Evolutionary conservation across 805 yeast species (phyloP).

Genomic region (Scheffersomyces stipitis): DNA sequence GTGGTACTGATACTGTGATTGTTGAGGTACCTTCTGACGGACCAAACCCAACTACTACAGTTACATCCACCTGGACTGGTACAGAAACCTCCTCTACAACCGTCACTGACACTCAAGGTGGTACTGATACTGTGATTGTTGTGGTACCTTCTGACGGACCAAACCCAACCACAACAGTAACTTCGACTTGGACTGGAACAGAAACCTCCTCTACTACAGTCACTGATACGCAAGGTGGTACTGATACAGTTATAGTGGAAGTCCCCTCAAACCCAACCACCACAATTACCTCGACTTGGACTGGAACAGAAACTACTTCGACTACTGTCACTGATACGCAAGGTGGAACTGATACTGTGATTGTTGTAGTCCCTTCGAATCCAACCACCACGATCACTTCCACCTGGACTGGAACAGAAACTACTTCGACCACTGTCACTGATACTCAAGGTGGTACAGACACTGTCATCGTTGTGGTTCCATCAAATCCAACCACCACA

Average conservation of each 20-base stretch:
- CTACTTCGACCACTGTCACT: too few relatives aligned
- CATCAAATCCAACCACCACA: constrained; percentile 6
- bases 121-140: constrained; percentile 5
- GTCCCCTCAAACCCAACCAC: too few relatives aligned
- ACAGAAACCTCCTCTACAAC: constrained; percentile 5
- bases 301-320: constrained; percentile 5
- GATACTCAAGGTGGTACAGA: constrained; percentile 4
- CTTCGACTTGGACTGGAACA: constrained; percentile 10
- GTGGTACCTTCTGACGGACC: constrained; percentile 11
- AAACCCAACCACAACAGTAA: constrained; percentile 8
- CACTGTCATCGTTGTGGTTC: constrained; percentile 7
- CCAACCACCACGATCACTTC: too few relatives aligned
- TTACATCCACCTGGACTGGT: constrained; percentile 8
- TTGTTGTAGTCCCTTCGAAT: too few relatives aligned
- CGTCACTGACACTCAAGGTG: neutral
- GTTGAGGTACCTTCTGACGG: constrained; percentile 14
- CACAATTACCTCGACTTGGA: too few relatives aligned
- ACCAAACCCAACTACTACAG: constrained; percentile 10
- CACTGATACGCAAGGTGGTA: constrained; percentile 3
- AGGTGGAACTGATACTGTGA: too few relatives aligned
- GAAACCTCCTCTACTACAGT: constrained; percentile 4
- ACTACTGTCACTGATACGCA: too few relatives aligned
- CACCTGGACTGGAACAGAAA: too few relatives aligned
- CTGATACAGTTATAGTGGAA: constrained; percentile 6
- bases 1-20: constrained; percentile 8